Base-by-base conservation (phyloP, 2,329 filamentous ascomycete species). In the Ophiostoma australiae region DNA sequence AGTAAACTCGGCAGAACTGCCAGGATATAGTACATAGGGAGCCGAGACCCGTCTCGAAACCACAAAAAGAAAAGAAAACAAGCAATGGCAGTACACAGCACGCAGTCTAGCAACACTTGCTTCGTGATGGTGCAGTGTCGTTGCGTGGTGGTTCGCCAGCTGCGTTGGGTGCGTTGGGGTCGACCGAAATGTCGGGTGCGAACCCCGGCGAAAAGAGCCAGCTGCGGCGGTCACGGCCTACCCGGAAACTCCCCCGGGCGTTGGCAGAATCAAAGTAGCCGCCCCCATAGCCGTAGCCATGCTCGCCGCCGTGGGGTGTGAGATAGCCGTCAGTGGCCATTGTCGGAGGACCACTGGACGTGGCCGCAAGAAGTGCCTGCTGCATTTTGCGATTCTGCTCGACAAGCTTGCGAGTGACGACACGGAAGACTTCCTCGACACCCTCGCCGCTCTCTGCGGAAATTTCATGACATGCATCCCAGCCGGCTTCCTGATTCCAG, bases 401-500 rank as follows among this genome's bases (percentile, higher is more conserved):
- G 75, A 88, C 86, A 71, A 89, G 83, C 78, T 89, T 89, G 72
- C 86, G 81, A 48, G 86, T 85, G 17, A 89, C 86, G 61, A 88
- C 86, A 27, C 94, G 87, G 76, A 98, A 98, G 0, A 99, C 93
- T 80, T 98, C 95, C 76, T 98, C 95, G 23, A 99, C 94, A 23
- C 94, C 94, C 82, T 97, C 94, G 71, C 94, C 94, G 77, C 90
- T 93, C 83, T 96, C 94, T 67, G 94, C 94, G 75, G 90, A 94
- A 77, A 99, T 94, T 82, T 99, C 95, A 80, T 98, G 95, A 79
- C 94, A 98, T 74, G 93, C 96, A 77, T 97, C 94, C 94, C 94
- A 98, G 69, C 94, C 93, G 6, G 93, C 89, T 78, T 97, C 94
- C 79, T 95, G 92, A 31, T 90, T 93, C 94, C 94, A 97, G 80